Base-by-base conservation (phyloP, 2,329 filamentous ascomycete species). In the Exophiala spinifera region DNA sequence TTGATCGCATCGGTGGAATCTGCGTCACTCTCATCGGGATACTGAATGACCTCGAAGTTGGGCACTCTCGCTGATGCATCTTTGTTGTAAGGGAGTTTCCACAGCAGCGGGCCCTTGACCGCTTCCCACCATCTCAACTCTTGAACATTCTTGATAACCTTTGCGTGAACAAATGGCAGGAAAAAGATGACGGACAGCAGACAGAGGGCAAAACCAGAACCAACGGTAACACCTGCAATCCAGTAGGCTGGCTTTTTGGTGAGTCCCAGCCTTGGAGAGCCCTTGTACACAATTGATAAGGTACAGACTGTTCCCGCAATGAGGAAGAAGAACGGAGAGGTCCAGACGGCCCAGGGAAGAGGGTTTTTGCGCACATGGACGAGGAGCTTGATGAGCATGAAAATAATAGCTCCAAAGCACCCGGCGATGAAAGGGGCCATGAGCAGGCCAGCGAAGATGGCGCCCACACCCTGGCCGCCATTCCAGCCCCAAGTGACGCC, bases 221-320 rank as follows among this genome's bases (percentile, higher is more conserved):
- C 85, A 56, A 89, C 65, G 15, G 83, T 85, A 57, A 89, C 85
- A 13, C 79, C 72, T 10, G 78, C 85, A 57, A 90, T 81, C 66
- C 82, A 90, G 79, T 80, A 84, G 7, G 71, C 70, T 1, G 87
- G 84, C 76, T 85, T 87, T 72, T 85, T 81, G 74, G 74, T 76
- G 23, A 89, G 74, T 19, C 79, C 78, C 25, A 88, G 79, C 55
- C 76, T 84, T 20, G 87, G 86, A 8, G 87, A 89, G 28, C 87
- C 87, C 78, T 91, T 90, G 80, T 89, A 90, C 63, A 91, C 87
- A 64, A 91, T 84, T 40, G 85, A 89, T 4, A 91, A 77, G 0
- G 87, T 51, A 73, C 86, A 89, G 65, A 91, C 73, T 55, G 85
- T 88, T 51, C 79, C 85, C 52, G 87, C 86, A 55, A 91, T 81